Conservation (phyloP, 768 basidiomycete genomes). For the Termitomyces sp. region DNA sequence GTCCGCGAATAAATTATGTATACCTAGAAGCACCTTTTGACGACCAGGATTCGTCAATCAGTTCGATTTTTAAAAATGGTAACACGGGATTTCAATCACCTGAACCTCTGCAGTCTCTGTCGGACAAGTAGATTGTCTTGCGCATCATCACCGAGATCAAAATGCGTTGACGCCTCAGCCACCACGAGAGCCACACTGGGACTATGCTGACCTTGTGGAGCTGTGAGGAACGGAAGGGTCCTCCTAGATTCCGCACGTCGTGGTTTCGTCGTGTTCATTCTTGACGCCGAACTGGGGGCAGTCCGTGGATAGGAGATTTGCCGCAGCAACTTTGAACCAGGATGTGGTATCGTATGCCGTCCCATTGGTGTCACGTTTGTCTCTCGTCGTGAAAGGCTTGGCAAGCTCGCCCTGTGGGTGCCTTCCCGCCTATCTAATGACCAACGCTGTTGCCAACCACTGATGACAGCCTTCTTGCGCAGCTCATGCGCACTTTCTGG, state of each 20-base stretch:
- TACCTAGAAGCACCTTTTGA: neutral
- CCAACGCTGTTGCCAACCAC: conserved; percentile 53
- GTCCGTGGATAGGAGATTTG: conserved; percentile 11
- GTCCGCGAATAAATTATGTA: neutral
- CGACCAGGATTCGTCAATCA: neutral
- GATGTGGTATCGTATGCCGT: conserved; percentile 21
- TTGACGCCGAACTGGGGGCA: conserved; percentile 11
- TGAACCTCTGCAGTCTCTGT: conserved; percentile 4
- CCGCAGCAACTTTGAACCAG: conserved; percentile 11
- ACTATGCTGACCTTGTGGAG: conserved; percentile 3
- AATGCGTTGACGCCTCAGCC: neutral
- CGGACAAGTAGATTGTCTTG: neutral
- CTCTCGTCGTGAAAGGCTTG: conserved; percentile 31
- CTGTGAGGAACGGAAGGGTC: conserved; percentile 19
- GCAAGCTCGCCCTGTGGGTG: conserved; percentile 15
- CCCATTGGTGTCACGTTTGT: conserved; percentile 41
- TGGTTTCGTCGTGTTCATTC: conserved; percentile 6
- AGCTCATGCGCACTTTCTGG: conserved; percentile 18
- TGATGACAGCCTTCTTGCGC: conserved; percentile 37
- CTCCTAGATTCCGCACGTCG: conserved; percentile 15
- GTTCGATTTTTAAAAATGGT: neutral
- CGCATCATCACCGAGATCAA: neutral
- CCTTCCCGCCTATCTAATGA: conserved; percentile 35
- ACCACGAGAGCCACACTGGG: neutral
- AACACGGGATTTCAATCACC: neutral